Evolutionary conservation across 2,329 filamentous ascomycete genomes (phyloP).

Genomic region (Colletotrichum sp.): DNA sequence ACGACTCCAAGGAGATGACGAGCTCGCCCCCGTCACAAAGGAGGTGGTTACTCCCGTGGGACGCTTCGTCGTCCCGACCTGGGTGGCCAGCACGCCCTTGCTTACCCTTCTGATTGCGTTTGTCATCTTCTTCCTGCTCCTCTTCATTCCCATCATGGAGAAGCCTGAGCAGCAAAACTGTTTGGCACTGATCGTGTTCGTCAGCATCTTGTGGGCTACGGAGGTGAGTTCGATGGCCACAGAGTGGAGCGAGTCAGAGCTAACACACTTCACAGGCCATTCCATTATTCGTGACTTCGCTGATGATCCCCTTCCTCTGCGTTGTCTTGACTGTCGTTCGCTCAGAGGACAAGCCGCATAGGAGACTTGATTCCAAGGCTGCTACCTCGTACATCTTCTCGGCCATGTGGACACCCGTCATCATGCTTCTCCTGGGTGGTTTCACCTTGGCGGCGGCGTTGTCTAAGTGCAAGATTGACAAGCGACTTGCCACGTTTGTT

Average conservation of each 20-base stretch:
- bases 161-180: slow-evolving; percentile 94
- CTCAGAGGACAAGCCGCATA: slow-evolving; percentile 60
- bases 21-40: slow-evolving; percentile 64
- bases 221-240: slow-evolving; percentile 64
- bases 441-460: slow-evolving; percentile 95
- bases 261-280: slow-evolving; percentile 68
- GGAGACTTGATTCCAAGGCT: slow-evolving; percentile 76
- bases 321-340: slow-evolving; percentile 87
- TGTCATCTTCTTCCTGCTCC: slow-evolving; percentile 73
- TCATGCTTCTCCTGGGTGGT: slow-evolving; percentile 95
- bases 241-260: background rate
- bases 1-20: slow-evolving; percentile 84
- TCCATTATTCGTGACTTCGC: slow-evolving; percentile 93
- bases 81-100: slow-evolving; percentile 85
- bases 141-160: slow-evolving; percentile 82
- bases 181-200: slow-evolving; percentile 89
- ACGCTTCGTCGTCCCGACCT: slow-evolving; percentile 74
- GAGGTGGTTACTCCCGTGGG: slow-evolving; percentile 82
- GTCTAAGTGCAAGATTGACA: slow-evolving; percentile 97
- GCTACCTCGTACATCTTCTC: slow-evolving; percentile 87
- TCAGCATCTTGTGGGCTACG: slow-evolving; percentile 94
- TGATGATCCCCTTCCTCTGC: slow-evolving; percentile 91
- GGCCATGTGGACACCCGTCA: slow-evolving; percentile 99
- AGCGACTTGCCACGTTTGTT: slow-evolving; percentile 94
- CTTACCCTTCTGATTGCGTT: slow-evolving; percentile 75